Conservation (phyloP, 352 stramenopile genomes). For the Pythium oligandrum region DNA sequence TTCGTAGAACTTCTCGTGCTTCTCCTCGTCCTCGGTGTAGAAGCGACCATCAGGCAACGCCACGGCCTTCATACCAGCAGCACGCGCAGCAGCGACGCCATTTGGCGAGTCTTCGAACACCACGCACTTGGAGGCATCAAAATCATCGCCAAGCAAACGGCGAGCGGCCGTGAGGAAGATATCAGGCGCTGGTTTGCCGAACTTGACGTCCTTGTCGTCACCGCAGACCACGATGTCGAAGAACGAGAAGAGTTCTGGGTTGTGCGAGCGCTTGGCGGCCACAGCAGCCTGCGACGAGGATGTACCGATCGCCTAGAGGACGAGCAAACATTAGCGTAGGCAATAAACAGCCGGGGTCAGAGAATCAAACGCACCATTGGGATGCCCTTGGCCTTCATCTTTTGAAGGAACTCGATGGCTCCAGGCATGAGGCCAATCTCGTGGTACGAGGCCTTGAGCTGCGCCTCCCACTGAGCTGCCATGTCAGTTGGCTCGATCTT, state of each 20-base stretch:
- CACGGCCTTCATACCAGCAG: slow-evolving; percentile 67
- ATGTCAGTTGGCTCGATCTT: slow-evolving; percentile 47
- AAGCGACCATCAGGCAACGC: slow-evolving; percentile 68
- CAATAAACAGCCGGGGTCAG: no score
- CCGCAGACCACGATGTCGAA: slow-evolving; percentile 73
- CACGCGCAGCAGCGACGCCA: slow-evolving; percentile 56
- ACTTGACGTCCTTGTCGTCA: slow-evolving; percentile 62
- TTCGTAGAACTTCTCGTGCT: slow-evolving; percentile 39
- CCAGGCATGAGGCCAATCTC: slow-evolving; percentile 51
- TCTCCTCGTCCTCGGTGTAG: slow-evolving; percentile 40
- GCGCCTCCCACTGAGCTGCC: slow-evolving; percentile 52
- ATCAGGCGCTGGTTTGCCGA: slow-evolving; percentile 71
- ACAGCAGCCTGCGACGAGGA: slow-evolving; percentile 66
- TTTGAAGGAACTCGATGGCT: slow-evolving; percentile 38
- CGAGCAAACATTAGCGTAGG: background rate
- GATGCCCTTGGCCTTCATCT: slow-evolving; percentile 42
- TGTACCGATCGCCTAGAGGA: slow-evolving; percentile 48
- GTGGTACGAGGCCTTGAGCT: slow-evolving; percentile 54
- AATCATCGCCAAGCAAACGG: slow-evolving; percentile 38
- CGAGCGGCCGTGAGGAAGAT: slow-evolving; percentile 72
- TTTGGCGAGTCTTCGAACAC: slow-evolving; percentile 79
- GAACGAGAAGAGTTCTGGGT: slow-evolving; percentile 70
- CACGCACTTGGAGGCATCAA: slow-evolving; percentile 43
- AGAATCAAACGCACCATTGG: slow-evolving; percentile 23
- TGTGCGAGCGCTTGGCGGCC: slow-evolving; percentile 55